Evolutionary conservation across 73 alveolate species (phyloP), one percentile per base, ranked within the genome.

Genomic region (Paramecium pentaurelia): DNA sequence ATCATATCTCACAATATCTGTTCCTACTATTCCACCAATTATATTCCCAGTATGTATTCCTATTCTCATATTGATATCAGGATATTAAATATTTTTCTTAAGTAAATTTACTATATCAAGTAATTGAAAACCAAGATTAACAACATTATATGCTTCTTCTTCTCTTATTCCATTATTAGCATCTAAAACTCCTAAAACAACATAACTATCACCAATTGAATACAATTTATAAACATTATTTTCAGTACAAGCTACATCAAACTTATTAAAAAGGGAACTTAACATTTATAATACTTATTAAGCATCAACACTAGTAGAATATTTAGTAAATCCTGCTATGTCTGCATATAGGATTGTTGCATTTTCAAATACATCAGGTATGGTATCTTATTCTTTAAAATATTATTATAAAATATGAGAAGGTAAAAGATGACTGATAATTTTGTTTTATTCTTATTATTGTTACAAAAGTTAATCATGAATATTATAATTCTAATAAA

Each of bases 191-290:
- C 95, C 95, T 84, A 92, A 9, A 3, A 75, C 95, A 1, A 92
- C 95, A 83, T 93, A 93, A 40, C 96, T 90, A 77, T 93, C 96
- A 20, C 96, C 96, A 2, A 93, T 93, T 0, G 96, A 90, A 93
- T 92, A 92, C 7, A 93, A 92, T 42, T 93, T 93, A 92, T 93
- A 93, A 0, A 89, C 93, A 51, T 84, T 54, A 25, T 54, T 37
- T n/a, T 71, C 90, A 12, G 85, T 60, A 37, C 96, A 93, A 22
- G 59, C 71, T 7, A 54, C 80, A 59, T 93, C 96, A 92, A 93
- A 93, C 28, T 92, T 64, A 32, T 91, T 77, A 77, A 93, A 93
- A 16, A 93, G 95, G 10, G 85, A 77, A 64, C 85, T 40, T 5
- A 93, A 92, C 95, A 93, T 92, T 47, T 73, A 89, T 37, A 93